Base-by-base conservation (phyloP, 192 early-diverging fungal genomes). In the Chytriomyces confervae region DNA sequence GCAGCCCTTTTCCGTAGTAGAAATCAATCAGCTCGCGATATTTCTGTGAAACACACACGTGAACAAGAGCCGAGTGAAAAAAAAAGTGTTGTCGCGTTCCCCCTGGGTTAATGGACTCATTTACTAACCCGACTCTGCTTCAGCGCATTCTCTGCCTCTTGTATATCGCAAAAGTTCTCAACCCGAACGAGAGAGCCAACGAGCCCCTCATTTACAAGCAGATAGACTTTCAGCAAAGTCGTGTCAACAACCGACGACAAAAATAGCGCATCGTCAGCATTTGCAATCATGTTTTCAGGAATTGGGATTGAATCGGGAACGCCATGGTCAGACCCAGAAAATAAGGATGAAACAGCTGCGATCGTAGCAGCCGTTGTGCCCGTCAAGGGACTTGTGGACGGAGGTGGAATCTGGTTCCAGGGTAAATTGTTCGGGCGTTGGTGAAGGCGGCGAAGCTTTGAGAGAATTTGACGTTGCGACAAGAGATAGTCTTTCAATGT, bases 141-240 rank as follows among this genome's bases (percentile, higher is more conserved):
- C 76, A 99, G 84, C 18, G 98, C 84, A 46, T 78, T 86, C 79
- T 97, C 96, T 61, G 91, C 90, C 63, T 93, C 91, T 74, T 94
- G 89, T 3, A 97, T 86, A 78, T 96, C 92, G 79, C 96, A 98
- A 81, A 92, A 91, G 77, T 97, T 97, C 23, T 84, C 83, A 0
- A 98, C 94, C 29, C 96, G 89, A 61, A 99, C 82, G n/a, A 99
- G 86, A 0, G 96, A 92, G 4, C 97, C 95, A 3, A 97, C 91
- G 20, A 99, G 87, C 4, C 91, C 86, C 47, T 94, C 92, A 60
- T 96, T 96, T 44, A 91, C 92, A 67, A 90, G 85, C 84, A 98
- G 86, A 76, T 98, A 99, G 0, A 95, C 89, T 81, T 95, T 95
- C 44, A 99, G 82, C 50, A 99, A 81, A 0, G 95, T 91, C 0